Conservation (phyloP, 2,329 filamentous ascomycete species). For the Fusarium anthophilum region DNA sequence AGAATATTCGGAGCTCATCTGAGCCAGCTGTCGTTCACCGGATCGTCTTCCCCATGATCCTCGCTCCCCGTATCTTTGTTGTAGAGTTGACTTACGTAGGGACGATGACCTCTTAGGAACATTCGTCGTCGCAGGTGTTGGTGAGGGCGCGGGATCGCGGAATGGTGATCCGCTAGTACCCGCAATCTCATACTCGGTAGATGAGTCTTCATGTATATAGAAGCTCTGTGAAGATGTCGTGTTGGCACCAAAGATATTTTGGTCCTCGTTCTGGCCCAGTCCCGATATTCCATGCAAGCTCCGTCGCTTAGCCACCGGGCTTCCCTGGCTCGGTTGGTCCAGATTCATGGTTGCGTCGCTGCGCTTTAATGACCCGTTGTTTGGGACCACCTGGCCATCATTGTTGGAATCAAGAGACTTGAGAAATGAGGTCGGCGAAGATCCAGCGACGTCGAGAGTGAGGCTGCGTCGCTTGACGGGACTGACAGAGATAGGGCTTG, state of each 20-base stretch:
- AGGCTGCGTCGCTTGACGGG: constrained; percentile 65
- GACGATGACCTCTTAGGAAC: constrained; percentile 78
- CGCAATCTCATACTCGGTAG: constrained; percentile 64
- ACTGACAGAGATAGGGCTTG: constrained; percentile 41
- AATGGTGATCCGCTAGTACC: constrained; percentile 45
- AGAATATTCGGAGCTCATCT: constrained; percentile 62
- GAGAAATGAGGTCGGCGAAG: constrained; percentile 60
- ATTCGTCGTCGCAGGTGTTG: constrained; percentile 57
- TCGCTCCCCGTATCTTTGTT: constrained; percentile 80
- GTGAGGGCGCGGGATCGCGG: constrained; percentile 55
- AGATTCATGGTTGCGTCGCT: constrained; percentile 90
- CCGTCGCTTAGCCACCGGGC: constrained; percentile 89
- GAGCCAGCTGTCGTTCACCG: constrained; percentile 65
- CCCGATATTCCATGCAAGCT: constrained; percentile 82
- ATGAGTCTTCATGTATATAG: constrained; percentile 61
- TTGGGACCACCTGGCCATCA: constrained; percentile 46
- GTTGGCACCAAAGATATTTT: constrained; percentile 79
- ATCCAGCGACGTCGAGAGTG: constrained; percentile 65
- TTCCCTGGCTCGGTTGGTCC: constrained; percentile 80
- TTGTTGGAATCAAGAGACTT: constrained; percentile 59
- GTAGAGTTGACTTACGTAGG: constrained; percentile 84
- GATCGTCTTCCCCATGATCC: constrained; percentile 69
- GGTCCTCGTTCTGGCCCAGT: constrained; percentile 64
- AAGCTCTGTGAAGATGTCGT: constrained; percentile 55
- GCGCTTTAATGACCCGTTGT: constrained; percentile 86